phyloP scores from a whole-genome alignment of 164 flowering plant genomes.

The Piper betle region DNA sequence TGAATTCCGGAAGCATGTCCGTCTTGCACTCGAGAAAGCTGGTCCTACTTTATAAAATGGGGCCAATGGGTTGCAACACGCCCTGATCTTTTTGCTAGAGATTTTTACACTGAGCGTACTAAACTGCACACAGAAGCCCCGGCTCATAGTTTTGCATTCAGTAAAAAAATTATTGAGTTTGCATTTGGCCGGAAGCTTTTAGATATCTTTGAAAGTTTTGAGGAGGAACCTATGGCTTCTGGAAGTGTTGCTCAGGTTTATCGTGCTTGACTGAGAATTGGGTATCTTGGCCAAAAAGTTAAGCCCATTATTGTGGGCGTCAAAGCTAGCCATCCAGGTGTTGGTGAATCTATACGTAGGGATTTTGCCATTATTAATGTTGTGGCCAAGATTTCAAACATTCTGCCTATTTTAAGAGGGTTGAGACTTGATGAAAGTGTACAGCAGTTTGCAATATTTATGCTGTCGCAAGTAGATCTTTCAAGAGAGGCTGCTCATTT shows the following conservation, averaged over 20 bases:
- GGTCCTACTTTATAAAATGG: constrained; percentile 96
- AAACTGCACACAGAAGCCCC: constrained; percentile 78
- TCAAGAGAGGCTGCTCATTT: constrained; percentile 91
- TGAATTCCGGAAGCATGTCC: constrained; percentile 46
- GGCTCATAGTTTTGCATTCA: constrained; percentile 60
- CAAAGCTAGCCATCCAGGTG: constrained; percentile 86
- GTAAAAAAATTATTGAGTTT: constrained; percentile 51
- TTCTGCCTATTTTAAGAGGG: constrained; percentile 65
- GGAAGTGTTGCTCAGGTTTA: constrained; percentile 89
- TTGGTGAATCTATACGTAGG: constrained; percentile 73
- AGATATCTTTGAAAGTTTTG: constrained; percentile 72
- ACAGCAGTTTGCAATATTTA: constrained; percentile 81
- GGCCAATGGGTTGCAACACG: constrained; percentile 90
- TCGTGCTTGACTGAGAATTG: constrained; percentile 51
- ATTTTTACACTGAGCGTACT: constrained; percentile 53
- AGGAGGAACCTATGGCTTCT: constrained; percentile 70
- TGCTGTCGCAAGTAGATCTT: constrained; percentile 92
- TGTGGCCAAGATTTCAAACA: constrained; percentile 45
- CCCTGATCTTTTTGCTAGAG: constrained; percentile 72
- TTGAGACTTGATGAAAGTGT: constrained; percentile 82
- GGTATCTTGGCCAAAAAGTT: constrained; percentile 38
- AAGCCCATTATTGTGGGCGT: constrained; percentile 70
- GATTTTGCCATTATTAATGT: constrained; percentile 63
- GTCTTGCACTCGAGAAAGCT: constrained; percentile 47
- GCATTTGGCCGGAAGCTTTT: constrained; percentile 72